Evolutionary conservation across 352 stramenopile species (phyloP), one percentile per base, ranked within the genome.

Genomic region (Phytophthora hibernalis): DNA sequence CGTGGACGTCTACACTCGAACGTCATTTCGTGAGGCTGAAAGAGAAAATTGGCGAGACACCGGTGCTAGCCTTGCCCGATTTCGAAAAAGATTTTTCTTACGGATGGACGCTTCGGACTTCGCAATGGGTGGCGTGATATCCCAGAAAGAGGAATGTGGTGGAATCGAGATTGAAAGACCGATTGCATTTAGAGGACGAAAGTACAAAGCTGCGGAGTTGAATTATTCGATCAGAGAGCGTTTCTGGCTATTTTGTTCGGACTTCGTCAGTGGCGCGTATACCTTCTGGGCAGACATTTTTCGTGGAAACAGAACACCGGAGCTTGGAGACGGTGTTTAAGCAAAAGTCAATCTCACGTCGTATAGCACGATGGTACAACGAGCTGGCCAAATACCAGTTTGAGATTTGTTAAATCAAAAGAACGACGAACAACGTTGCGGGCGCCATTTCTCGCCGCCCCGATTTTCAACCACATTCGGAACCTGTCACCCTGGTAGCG

Each of bases 1-100:
- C 11, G 35, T 42, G 35, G 35, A 42, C 35, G 15, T 18, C 35
- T 42, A 18, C 35, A 7, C 35, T 42, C 15, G 12, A 18, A 2
- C 35, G 6, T 7, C 35, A 42, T 42, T 42, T 42, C 20, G 35
- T 20, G 15, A 1, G 15, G 35, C 21, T 58, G 51, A 58, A 58
- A 40, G 33, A 35, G 5, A 48, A 48, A 24, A 28, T 58, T 37
- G 51, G 51, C 2, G 21, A 48, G n/a, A 48, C 35, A 21, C 51
- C 51, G 6, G 35, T 58, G 21, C 20, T 58, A 8, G 20, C 21
- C 1, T 48, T 58, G 13, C 33, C 33, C 15, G 35, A 58, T 37
- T 58, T 58, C 10, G 13, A 11, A 0, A 58, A 49, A 18, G 51
- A 48, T 0, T 61, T 22, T 51, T n/a, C n/a, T n/a, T n/a, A n/a